Percentiles rank a stretch among this genome's conserved stretches.
These are phyloP conservation scores for Alternaria longipes DNA, from an alignment of 2,329 filamentous ascomycete species.

Conservation along the genomic window DNA sequence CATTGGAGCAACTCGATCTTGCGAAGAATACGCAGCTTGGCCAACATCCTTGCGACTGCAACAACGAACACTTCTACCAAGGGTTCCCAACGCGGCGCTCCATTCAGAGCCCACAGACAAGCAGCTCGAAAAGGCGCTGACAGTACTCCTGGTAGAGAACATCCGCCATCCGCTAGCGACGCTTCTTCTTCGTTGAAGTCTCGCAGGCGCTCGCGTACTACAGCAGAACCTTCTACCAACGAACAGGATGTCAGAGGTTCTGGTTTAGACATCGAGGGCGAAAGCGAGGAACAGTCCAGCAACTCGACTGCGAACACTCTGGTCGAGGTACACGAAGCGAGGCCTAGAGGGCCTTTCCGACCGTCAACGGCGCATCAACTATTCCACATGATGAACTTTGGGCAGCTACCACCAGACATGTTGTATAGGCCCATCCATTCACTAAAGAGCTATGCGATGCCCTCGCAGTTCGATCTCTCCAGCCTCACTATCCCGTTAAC, in stretches of 20 bases:
- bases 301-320: background rate
- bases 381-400: fast-evolving
- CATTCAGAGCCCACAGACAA: background rate
- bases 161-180: no score
- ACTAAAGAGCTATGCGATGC: background rate
- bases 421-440: background rate
- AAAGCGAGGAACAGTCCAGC: background rate
- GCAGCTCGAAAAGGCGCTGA: background rate
- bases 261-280: background rate
- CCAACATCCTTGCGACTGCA: background rate
- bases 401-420: background rate
- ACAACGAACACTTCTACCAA: background rate
- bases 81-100: background rate
- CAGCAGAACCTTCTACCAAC: background rate
- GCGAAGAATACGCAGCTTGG: background rate
- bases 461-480: background rate
- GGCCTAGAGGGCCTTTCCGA: background rate
- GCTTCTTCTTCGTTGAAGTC: background rate
- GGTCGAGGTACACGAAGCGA: background rate
- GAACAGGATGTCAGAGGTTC: background rate
- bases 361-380: background rate
- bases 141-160: no score
- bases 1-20: background rate
- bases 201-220: background rate
- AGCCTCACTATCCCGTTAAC: constrained; percentile 1